phyloP scores from a whole-genome alignment of 2,329 filamentous ascomycete genomes.

The Alternaria atra region DNA sequence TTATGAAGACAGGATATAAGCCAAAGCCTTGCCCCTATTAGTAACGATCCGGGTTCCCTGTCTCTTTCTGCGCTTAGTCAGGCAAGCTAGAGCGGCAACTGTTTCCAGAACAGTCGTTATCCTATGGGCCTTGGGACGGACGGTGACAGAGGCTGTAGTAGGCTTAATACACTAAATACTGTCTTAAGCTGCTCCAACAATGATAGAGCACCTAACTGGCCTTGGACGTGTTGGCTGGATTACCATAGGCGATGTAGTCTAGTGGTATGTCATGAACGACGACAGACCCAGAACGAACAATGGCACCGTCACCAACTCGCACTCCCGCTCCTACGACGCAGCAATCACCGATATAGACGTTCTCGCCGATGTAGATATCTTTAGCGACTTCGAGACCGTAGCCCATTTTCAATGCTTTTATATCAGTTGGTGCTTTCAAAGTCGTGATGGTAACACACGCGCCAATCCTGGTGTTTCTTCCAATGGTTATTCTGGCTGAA shows the following conservation, averaged over 20 bases:
- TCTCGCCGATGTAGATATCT: background rate
- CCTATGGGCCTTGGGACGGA: background rate
- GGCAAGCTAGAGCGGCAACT: background rate
- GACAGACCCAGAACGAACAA: constrained; percentile 62
- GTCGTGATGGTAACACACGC: constrained; percentile 1
- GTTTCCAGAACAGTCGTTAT: background rate
- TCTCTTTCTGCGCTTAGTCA: no score
- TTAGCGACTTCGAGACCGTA: background rate
- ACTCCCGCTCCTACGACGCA: constrained; percentile 66
- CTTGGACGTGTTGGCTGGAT: constrained; percentile 44
- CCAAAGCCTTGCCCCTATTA: no score
- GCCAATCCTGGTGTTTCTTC: constrained; percentile 1
- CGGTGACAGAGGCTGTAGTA: background rate
- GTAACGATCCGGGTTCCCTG: no score
- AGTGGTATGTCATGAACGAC: constrained; percentile 61
- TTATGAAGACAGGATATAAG: no score
- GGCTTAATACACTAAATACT: background rate
- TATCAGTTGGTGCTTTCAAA: background rate
- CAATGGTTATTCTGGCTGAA: constrained; percentile 60
- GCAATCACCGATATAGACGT: constrained; percentile 68
- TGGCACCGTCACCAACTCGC: constrained; percentile 62
- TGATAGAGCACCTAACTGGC: constrained; percentile 3
- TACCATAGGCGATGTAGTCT: constrained; percentile 57
- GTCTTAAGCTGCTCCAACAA: background rate
- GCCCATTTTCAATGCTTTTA: background rate